These are phyloP conservation scores for Paracoccidioides lutzii DNA, from an alignment of 2,329 filamentous ascomycete species.

Conservation along the genomic window DNA sequence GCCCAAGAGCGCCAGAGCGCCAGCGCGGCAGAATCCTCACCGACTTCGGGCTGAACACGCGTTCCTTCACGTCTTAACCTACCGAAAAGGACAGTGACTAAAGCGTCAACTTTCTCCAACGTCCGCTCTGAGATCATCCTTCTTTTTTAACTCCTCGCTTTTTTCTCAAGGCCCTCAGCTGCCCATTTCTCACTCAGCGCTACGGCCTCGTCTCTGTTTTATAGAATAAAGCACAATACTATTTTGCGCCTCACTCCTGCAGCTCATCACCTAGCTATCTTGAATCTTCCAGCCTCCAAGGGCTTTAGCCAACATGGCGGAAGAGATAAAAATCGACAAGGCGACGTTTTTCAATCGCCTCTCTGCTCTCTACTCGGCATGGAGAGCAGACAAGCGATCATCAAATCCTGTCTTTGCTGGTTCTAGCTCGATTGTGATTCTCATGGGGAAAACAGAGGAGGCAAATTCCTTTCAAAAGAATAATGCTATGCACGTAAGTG, in stretches of 20 bases:
- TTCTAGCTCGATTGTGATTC: conserved; percentile 70
- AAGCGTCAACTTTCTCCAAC: too few species aligned
- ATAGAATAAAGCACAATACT: background rate
- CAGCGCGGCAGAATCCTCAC: too few species aligned
- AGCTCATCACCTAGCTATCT: background rate
- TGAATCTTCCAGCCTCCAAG: background rate
- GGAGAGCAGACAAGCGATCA: conserved; percentile 90
- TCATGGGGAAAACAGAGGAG: conserved; percentile 94
- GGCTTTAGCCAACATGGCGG: conserved; percentile 39
- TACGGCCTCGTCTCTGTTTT: background rate
- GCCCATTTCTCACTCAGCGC: background rate
- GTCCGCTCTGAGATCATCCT: too few species aligned
- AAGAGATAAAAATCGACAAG: conserved; percentile 91
- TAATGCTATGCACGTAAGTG: conserved; percentile 81
- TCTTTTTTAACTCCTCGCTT: too few species aligned
- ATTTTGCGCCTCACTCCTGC: background rate
- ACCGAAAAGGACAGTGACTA: too few species aligned
- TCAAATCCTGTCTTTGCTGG: conserved; percentile 77
- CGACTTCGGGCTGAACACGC: background rate
- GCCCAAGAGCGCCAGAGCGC: background rate
- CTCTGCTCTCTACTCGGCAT: conserved; percentile 71
- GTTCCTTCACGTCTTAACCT: background rate
- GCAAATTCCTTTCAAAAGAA: conserved; percentile 82
- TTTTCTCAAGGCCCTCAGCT: background rate
- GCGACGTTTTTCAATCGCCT: conserved; percentile 88